Evolutionary conservation across 805 yeast genomes (phyloP), one percentile per base, ranked within the genome.

Genomic region (Yamadazyma nakazawae): DNA sequence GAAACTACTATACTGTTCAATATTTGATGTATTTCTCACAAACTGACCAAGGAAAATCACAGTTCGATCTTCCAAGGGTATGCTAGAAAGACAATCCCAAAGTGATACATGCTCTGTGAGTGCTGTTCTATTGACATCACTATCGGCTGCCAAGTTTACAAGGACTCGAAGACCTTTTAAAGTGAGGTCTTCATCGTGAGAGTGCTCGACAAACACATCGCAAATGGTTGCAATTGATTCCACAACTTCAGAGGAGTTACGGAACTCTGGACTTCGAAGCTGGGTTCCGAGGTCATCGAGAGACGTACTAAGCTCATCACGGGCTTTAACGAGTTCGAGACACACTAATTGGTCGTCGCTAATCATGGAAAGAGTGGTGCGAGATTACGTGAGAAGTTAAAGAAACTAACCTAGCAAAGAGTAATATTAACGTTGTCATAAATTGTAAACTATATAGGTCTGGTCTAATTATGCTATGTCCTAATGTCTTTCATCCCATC

Each of bases 101-200:
- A 65, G 54, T 13, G 43, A 39, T 3, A 24, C 37, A 18, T 46
- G 35, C 17, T 48, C 44, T 1, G 53, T 19, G 10, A 60, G 31
- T 12, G 40, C 42, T 8, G 37, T 34, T 43, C 67, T 42, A 47
- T 62, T 62, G 12, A 21, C 6, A 43, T 62, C 69, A 47, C 60
- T 67, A 50, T 66, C 67, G 2, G 76, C 76, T 25, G 63, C 48
- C 40, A 60, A 55, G 40, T 72, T 72, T 47, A 72, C 57, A 17
- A 68, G 49, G 2, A 61, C 67, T 39, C 75, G 48, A 16, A 66
- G 52, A 2, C 52, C 51, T 19, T 64, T 63, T 10, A 52, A 46
- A 5, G 53, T 47, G 10, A 51, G 30, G 3, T 41, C 35, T 4
- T 43, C 45, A 25, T 26, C 18, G 4, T 32, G 16, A 8, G 10